A percentile compares a stretch with the other conserved stretches of the same genome.
Evolutionary conservation across 495 filamentous ascomycete genomes (phyloP).

Genomic region (Aspergillus bertholletiae): DNA sequence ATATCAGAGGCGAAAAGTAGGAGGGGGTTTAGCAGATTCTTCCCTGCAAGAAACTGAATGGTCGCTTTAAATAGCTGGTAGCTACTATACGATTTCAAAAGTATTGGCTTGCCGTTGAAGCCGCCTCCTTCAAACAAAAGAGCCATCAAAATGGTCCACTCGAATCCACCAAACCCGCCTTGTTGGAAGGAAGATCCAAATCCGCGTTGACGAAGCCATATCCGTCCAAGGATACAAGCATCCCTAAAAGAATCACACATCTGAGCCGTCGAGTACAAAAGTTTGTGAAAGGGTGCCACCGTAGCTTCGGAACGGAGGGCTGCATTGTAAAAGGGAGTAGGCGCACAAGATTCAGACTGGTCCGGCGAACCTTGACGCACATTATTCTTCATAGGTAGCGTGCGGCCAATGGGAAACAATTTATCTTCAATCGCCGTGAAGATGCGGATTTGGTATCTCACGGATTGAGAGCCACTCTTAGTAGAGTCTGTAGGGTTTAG

Average conservation of each 20-base stretch:
- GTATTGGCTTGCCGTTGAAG: slow-evolving; percentile 60
- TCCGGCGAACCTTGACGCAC: slow-evolving; percentile 50
- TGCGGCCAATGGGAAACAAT: slow-evolving; percentile 64
- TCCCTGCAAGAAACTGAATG: slow-evolving; percentile 74
- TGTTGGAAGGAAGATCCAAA: slow-evolving; percentile 59
- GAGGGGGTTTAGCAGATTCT: slow-evolving; percentile 65
- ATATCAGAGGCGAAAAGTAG: slow-evolving; percentile 43
- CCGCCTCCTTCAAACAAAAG: slow-evolving; percentile 75
- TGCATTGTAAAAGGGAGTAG: slow-evolving; percentile 88
- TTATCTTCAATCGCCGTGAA: slow-evolving; percentile 65
- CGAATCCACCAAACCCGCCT: slow-evolving; percentile 93
- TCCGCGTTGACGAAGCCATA: slow-evolving; percentile 88
- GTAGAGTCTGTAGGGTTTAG: slow-evolving; percentile 38
- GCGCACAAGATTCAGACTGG: slow-evolving; percentile 27
- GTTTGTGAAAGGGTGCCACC: slow-evolving; percentile 67
- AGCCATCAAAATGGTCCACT: slow-evolving; percentile 79
- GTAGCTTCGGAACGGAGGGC: slow-evolving; percentile 75
- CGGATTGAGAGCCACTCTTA: slow-evolving; percentile 21
- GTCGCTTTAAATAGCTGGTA: slow-evolving; percentile 93
- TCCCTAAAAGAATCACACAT: slow-evolving; percentile 71
- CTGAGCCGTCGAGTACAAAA: slow-evolving; percentile 60
- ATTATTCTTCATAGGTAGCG: slow-evolving; percentile 66
- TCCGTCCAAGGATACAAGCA: slow-evolving; percentile 77
- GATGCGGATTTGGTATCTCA: slow-evolving; percentile 66
- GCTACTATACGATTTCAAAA: slow-evolving; percentile 78